phyloP scores from a whole-genome alignment of 805 yeast species.

The Cyberlindnera xylosilytica region DNA sequence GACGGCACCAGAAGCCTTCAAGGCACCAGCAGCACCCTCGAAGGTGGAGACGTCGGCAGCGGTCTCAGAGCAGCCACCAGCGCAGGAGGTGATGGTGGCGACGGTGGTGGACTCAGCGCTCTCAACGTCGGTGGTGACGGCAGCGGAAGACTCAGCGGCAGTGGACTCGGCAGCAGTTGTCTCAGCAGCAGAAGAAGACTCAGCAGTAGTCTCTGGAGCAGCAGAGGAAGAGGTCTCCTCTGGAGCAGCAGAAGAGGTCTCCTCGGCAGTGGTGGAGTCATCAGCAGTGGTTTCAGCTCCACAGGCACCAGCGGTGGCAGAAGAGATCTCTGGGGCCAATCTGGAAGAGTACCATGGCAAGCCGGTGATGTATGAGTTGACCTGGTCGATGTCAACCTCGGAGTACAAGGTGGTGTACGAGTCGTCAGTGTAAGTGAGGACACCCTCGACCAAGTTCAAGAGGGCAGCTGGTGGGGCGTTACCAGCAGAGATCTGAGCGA shows the following conservation, averaged over 20 bases:
- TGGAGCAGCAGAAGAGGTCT: slow-evolving; percentile 1
- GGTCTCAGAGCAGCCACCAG: not conserved
- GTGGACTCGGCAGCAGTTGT: slow-evolving; percentile 1
- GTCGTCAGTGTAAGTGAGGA: slow-evolving; percentile 31
- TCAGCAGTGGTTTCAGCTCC: slow-evolving; percentile 1
- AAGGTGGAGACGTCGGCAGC: slow-evolving; percentile 1
- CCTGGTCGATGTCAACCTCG: slow-evolving; percentile 24
- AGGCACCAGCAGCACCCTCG: slow-evolving; percentile 4
- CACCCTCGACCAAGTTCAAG: slow-evolving; percentile 25
- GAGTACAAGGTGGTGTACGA: slow-evolving; percentile 32
- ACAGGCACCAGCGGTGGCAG: not conserved
- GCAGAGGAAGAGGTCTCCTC: slow-evolving; percentile 12
- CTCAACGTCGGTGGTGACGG: slow-evolving; percentile 4
- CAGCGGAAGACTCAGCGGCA: slow-evolving; percentile 1
- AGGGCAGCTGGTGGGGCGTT: slow-evolving; percentile 30
- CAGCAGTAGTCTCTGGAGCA: slow-evolving; percentile 4
- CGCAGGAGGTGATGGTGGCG: not conserved
- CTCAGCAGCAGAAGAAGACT: not conserved
- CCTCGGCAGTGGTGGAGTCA: not conserved
- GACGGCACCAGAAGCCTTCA: not conserved
- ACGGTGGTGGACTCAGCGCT: not conserved
- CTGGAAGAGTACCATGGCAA: slow-evolving; percentile 33
- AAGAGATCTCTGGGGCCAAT: slow-evolving; percentile 11
- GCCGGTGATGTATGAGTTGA: slow-evolving; percentile 28
- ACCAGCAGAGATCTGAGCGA: slow-evolving; percentile 19